phyloP scores from a whole-genome alignment of 768 basidiomycete genomes.

The Suillus variegatus region DNA sequence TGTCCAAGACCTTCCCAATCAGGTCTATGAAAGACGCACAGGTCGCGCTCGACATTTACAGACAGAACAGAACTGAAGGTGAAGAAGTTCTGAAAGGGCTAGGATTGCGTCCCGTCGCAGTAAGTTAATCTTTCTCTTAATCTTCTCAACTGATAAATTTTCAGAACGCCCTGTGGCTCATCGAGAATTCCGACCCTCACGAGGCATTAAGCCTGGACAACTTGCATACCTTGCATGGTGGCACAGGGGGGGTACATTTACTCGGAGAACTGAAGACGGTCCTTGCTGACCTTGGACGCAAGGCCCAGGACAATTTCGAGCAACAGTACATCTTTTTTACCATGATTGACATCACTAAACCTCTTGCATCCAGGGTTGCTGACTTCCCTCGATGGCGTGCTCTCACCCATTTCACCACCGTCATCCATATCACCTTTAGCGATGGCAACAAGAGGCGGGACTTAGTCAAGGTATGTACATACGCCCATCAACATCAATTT shows the following conservation, averaged over 20 bases:
- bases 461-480: constrained; percentile 31
- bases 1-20: constrained; percentile 4
- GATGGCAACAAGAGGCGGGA: constrained; percentile 40
- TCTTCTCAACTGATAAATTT: neutral
- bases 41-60: neutral
- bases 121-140: neutral
- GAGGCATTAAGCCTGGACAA: constrained; percentile 37
- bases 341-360: no score
- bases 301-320: neutral
- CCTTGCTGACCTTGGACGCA: constrained; percentile 13
- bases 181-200: constrained; percentile 37
- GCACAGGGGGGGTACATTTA: constrained; percentile 34
- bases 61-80: constrained; percentile 3
- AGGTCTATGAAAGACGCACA: neutral
- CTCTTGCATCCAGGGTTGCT: constrained; percentile 22
- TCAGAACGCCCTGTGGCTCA: constrained; percentile 42
- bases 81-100: constrained; percentile 8
- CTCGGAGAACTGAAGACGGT: constrained; percentile 24
- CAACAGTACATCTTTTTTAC: neutral
- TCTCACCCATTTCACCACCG: constrained; percentile 32
- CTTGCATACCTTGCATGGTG: constrained; percentile 37
- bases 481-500: neutral
- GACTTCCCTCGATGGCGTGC: constrained; percentile 35
- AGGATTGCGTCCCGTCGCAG: neutral
- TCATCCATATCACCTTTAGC: constrained; percentile 30